Percentiles rank a stretch among this genome's conserved stretches.
Evolutionary conservation across 2,329 filamentous ascomycete genomes (phyloP).

Genomic region (Diaporthe vexans): DNA sequence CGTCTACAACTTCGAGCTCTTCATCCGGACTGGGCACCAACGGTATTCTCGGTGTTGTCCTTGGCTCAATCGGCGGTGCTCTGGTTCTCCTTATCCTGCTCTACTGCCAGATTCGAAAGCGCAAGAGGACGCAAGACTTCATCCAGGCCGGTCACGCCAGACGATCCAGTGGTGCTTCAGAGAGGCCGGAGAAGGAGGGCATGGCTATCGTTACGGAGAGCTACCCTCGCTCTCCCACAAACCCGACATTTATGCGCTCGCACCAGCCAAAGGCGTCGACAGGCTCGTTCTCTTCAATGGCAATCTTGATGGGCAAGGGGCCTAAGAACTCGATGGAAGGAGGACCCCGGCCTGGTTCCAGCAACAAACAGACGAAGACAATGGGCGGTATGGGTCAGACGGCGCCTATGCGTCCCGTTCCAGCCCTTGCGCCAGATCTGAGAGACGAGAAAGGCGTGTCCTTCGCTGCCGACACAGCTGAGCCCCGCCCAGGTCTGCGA

Average conservation of each 20-base stretch:
- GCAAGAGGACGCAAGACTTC: conserved; percentile 68
- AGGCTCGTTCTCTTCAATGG: conserved; percentile 73
- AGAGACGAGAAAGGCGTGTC: conserved; percentile 59
- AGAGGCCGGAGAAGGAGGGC: conserved; percentile 68
- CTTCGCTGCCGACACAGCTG: conserved; percentile 52
- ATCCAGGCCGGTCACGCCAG: conserved; percentile 61
- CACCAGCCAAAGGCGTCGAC: conserved; percentile 68
- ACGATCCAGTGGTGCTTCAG: conserved; percentile 56
- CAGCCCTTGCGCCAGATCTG: conserved; percentile 43
- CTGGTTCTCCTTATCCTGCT: conserved; percentile 78
- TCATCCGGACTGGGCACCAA: conserved; percentile 54
- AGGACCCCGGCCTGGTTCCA: conserved; percentile 45
- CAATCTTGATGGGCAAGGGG: conserved; percentile 74
- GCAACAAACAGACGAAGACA: conserved; percentile 75
- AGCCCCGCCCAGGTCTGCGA: conserved; percentile 54
- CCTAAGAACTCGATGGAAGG: conserved; percentile 34
- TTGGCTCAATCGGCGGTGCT: conserved; percentile 85
- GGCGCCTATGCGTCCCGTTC: conserved; percentile 36
- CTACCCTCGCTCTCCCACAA: conserved; percentile 50
- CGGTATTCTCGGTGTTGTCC: conserved; percentile 82
- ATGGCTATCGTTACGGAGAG: conserved; percentile 63
- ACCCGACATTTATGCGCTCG: conserved; percentile 59
- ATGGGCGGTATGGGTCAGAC: conserved; percentile 60
- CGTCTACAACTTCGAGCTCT: conserved; percentile 47
- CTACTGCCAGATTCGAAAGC: conserved; percentile 77